These are phyloP conservation scores for Xylariaceae sp. DNA, from an alignment of 2,329 filamentous ascomycete species.

Conservation along the genomic window DNA sequence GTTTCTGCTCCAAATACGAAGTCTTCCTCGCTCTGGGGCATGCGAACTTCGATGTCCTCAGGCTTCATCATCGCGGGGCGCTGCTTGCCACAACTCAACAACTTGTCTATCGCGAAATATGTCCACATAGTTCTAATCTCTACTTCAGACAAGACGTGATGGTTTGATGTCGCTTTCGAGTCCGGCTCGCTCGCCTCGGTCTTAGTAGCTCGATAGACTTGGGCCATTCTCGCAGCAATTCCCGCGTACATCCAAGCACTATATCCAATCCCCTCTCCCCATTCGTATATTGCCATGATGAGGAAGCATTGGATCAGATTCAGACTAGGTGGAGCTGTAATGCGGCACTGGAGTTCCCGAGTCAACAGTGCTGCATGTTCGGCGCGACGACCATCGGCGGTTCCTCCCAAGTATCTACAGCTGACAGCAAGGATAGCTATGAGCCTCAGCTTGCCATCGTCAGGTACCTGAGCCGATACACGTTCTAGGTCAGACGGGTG, in stretches of 20 bases:
- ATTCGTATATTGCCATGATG: slow-evolving; percentile 28
- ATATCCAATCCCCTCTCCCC: slow-evolving; percentile 26
- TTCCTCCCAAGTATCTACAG: slow-evolving; percentile 21
- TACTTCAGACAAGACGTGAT: slow-evolving; percentile 22
- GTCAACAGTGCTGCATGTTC: slow-evolving; percentile 23
- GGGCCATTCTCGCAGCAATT: slow-evolving; percentile 29
- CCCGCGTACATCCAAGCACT: slow-evolving; percentile 29
- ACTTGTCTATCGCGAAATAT: slow-evolving; percentile 28
- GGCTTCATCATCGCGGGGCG: slow-evolving; percentile 28
- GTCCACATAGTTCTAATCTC: slow-evolving; percentile 31
- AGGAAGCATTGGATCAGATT: slow-evolving; percentile 28
- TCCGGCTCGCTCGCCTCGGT: slow-evolving; percentile 21
- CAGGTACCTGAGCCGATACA: slow-evolving; percentile 9
- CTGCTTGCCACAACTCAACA: slow-evolving; percentile 28
- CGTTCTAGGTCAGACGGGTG: slow-evolving; percentile 24
- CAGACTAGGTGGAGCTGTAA: slow-evolving; percentile 24
- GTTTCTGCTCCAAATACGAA: slow-evolving; percentile 25
- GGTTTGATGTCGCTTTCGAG: slow-evolving; percentile 6
- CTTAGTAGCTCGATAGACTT: slow-evolving; percentile 27
- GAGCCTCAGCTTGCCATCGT: slow-evolving; percentile 25
- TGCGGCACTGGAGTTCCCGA: slow-evolving; percentile 22
- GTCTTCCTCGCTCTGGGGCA: slow-evolving; percentile 26
- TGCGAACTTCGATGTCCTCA: slow-evolving; percentile 25
- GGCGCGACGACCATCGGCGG: slow-evolving; percentile 8
- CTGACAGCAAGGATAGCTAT: slow-evolving; percentile 27